These are phyloP conservation scores for Diversispora eburnea DNA, from an alignment of 192 early-diverging fungal genomes.

Conservation along the genomic window DNA sequence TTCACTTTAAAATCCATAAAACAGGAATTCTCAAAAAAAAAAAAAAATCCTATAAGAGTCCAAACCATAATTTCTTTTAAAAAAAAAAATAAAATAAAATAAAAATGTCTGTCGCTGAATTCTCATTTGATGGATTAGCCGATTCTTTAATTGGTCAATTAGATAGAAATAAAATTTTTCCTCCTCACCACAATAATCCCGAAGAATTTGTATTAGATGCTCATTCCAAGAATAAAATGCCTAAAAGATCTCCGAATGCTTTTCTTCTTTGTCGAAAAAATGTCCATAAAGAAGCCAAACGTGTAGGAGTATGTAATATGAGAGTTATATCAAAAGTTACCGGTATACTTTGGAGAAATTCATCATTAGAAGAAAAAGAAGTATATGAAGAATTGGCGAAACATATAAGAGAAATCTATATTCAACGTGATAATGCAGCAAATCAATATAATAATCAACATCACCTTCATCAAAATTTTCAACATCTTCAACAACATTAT, in stretches of 20 bases:
- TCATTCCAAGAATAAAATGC: neutral
- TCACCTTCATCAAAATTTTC: no score
- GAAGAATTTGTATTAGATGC: neutral
- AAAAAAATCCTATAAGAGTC: no score
- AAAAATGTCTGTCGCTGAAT: constrained; percentile 1
- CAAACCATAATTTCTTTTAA: no score
- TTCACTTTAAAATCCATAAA: no score
- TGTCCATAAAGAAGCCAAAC: constrained; percentile 11
- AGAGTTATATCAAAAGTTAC: neutral
- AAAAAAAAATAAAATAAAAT: no score
- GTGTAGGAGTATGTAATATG: neutral
- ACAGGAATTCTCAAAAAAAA: no score
- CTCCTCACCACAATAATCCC: neutral
- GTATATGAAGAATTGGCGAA: neutral
- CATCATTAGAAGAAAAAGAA: constrained; percentile 3
- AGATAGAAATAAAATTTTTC: neutral
- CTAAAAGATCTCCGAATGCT: neutral
- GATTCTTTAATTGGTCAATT: constrained; percentile 1
- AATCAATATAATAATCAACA: neutral
- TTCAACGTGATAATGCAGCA: neutral
- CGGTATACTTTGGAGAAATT: neutral
- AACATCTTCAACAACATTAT: no score
- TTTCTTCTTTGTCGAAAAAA: constrained; percentile 18
- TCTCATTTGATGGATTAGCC: neutral
- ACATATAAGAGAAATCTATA: neutral